Conservation (phyloP, 495 filamentous ascomycete genomes). For the Collariella sp. region DNA sequence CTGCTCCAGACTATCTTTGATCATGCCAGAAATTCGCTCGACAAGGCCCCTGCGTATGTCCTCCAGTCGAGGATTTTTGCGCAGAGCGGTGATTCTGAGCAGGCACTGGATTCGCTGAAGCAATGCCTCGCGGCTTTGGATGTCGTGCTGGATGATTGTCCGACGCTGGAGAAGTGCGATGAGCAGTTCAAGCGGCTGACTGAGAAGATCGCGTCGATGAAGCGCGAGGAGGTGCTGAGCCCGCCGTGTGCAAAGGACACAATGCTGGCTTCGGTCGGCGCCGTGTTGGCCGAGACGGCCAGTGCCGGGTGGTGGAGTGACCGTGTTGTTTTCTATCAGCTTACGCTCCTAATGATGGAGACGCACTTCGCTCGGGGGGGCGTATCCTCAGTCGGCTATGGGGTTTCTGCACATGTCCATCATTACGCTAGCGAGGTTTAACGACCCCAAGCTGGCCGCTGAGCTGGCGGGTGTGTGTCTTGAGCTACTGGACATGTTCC, state of each 20-base stretch:
- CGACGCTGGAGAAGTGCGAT: conserved; percentile 69
- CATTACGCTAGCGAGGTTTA: conserved; percentile 64
- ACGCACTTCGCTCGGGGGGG: conserved; percentile 55
- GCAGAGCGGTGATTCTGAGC: conserved; percentile 58
- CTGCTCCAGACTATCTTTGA: conserved; percentile 57
- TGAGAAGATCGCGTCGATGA: conserved; percentile 48
- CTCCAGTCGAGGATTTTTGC: conserved; percentile 66
- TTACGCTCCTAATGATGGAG: conserved; percentile 61
- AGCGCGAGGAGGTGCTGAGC: conserved; percentile 46
- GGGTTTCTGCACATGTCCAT: conserved; percentile 67
- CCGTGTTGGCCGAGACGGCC: conserved; percentile 67
- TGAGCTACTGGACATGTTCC: conserved; percentile 55
- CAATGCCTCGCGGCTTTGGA: conserved; percentile 59
- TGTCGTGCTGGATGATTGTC: conserved; percentile 52
- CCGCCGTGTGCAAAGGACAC: conserved; percentile 46
- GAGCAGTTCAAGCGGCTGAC: conserved; percentile 54
- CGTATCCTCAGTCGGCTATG: conserved; percentile 66
- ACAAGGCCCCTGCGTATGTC: conserved; percentile 72
- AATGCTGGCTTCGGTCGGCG: conserved; percentile 55
- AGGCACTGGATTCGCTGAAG: conserved; percentile 59
- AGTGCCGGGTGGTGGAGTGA: conserved; percentile 81
- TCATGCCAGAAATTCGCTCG: conserved; percentile 56
- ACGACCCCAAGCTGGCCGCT: conserved; percentile 58
- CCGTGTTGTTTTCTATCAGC: conserved; percentile 63
- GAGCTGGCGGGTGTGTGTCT: conserved; percentile 57